Evolutionary conservation across 129 eudicot genomes (phyloP).

Genomic region (Sambucus nigra): DNA sequence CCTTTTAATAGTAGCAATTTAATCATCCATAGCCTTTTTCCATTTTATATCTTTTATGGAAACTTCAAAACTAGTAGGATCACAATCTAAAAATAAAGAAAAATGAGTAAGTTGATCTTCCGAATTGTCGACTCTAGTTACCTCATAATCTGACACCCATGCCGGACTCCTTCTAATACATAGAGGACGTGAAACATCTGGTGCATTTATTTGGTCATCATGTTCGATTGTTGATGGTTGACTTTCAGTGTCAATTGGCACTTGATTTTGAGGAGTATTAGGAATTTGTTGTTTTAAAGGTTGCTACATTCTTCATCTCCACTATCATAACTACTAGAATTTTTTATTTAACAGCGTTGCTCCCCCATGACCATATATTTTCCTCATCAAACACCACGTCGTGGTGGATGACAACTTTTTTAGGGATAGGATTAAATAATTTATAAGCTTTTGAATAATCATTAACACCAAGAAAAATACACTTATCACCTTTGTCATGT

Average conservation of each 20-base stretch:
- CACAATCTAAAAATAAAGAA: constrained; percentile 9
- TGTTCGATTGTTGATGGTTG: neutral
- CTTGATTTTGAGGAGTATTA: neutral
- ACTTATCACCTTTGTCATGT: no score
- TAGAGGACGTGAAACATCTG: neutral
- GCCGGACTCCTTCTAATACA: constrained; percentile 1
- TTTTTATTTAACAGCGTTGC: neutral
- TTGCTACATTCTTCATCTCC: neutral
- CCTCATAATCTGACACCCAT: constrained; percentile 10
- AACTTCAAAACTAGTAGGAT: no score
- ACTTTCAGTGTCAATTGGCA: no score
- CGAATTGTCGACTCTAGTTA: neutral
- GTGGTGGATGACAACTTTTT: no score
- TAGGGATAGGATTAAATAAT: no score
- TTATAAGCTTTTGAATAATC: no score
- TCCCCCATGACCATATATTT: neutral
- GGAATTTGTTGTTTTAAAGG: neutral
- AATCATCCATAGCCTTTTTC: no score
- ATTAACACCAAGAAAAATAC: no score
- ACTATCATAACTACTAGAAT: neutral
- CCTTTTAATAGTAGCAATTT: no score
- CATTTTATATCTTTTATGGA: no score
- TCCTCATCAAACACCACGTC: neutral
- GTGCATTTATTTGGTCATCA: neutral
- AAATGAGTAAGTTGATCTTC: constrained; percentile 5